phyloP scores from a whole-genome alignment of 2,329 filamentous ascomycete species.

The Ophiosphaerella narmari region DNA sequence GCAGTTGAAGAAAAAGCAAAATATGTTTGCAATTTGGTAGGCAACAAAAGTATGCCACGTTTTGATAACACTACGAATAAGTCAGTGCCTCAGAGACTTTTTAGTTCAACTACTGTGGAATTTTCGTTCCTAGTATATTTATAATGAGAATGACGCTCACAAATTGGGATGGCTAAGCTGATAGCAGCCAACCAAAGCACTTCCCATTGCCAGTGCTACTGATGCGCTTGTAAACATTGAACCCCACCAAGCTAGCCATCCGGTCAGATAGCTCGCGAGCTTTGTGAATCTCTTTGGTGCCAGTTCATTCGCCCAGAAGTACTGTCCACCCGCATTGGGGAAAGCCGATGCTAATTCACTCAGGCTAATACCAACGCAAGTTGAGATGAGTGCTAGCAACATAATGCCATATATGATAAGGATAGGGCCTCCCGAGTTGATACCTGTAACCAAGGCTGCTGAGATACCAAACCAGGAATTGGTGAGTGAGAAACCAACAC shows the following conservation, averaged over 20 bases:
- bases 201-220: slow-evolving; percentile 55
- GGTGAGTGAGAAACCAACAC: slow-evolving; percentile 57
- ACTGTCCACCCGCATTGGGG: slow-evolving; percentile 58
- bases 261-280: slow-evolving; percentile 54
- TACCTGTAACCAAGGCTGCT: slow-evolving; percentile 55
- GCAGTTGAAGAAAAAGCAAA: slow-evolving; percentile 57
- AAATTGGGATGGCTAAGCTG: slow-evolving; percentile 58
- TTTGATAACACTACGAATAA: slow-evolving; percentile 32
- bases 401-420: slow-evolving; percentile 58
- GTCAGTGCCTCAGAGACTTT: not conserved
- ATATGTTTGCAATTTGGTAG: slow-evolving; percentile 54
- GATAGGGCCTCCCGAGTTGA: slow-evolving; percentile 56
- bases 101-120: not conserved
- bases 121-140: not conserved
- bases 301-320: slow-evolving; percentile 57
- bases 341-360: slow-evolving; percentile 55
- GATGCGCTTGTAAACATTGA: slow-evolving; percentile 60
- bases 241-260: slow-evolving; percentile 60
- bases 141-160: slow-evolving; percentile 42
- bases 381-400: slow-evolving; percentile 52
- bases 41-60: slow-evolving; percentile 49
- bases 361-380: slow-evolving; percentile 52
- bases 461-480: slow-evolving; percentile 60
- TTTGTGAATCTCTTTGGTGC: slow-evolving; percentile 53
- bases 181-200: slow-evolving; percentile 57